Evolutionary conservation across 2,329 filamentous ascomycete genomes (phyloP), one percentile per base, ranked within the genome.

Genomic region (Cytospora piceae): DNA sequence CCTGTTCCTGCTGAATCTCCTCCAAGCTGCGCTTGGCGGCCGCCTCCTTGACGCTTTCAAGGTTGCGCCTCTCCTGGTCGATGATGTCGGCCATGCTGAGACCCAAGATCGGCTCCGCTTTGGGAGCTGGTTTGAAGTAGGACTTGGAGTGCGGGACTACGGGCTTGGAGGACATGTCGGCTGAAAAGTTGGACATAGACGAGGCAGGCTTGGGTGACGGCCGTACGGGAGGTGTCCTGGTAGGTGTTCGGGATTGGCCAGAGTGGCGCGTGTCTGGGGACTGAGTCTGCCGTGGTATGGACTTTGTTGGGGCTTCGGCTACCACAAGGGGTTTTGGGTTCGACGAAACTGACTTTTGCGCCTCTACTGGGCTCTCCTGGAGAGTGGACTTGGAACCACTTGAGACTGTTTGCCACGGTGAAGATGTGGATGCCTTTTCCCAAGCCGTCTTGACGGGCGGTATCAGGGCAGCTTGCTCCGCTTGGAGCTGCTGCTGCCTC

Each of bases 1-100:
- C 93, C 74, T 99, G 95, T 77, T 99, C 95, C 70, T 95, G 88
- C 75, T 99, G 95, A 66, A 99, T 99, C 69, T 98, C 95, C 73
- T 96, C 89, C 34, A 99, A 80, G 69, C 92, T 95, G 64, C 94
- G 86, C 78, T 96, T 97, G 2, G 93, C 92, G 14, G 89, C 89
- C 0, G 93, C 92, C 74, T 97, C 94, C 61, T 87, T 90, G 67
- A 96, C 88, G 22, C 87, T 85, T 65, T 93, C 87, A 73, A 96
- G 95, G 74, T 97, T 94, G 11, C 87, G 87, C 75, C 90, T 87
- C 77, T 99, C 93, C 73, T 96, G 88, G 9, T 89, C 88, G 17
- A 98, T 90, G 65, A 99, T 99, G 70, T 97, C 93, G 20, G 89
- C 87, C 79, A 99, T 90, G 39, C 90, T 93, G 15, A 93, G 79